phyloP scores from a whole-genome alignment of 2,329 filamentous ascomycete genomes.

The Myriosclerotinia curreyana region DNA sequence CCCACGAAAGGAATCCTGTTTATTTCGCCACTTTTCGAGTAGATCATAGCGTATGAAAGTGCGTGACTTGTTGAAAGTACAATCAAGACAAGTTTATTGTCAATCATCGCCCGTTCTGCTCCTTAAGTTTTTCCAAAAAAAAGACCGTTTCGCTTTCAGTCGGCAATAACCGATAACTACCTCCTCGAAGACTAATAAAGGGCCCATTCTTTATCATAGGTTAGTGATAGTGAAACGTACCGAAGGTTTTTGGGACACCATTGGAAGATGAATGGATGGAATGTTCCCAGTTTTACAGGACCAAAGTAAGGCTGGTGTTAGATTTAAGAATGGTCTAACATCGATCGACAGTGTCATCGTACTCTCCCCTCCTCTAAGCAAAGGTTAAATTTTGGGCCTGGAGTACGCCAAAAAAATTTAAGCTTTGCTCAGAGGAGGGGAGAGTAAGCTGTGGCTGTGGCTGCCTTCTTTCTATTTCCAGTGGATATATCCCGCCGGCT shows the following conservation, averaged over 20 bases:
- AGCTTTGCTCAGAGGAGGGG: too few species aligned
- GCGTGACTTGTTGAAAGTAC: background rate
- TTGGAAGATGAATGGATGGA: background rate
- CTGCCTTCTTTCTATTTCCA: background rate
- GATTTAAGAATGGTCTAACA: background rate
- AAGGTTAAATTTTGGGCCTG: too few species aligned
- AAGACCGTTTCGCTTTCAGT: background rate
- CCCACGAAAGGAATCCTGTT: background rate
- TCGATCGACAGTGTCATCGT: conserved; percentile 1
- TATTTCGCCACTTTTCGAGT: background rate
- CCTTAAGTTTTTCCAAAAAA: background rate
- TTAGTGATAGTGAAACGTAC: background rate
- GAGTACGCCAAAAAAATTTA: too few species aligned
- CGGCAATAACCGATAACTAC: background rate
- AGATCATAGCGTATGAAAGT: background rate
- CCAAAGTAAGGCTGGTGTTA: background rate
- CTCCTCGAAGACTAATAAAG: background rate
- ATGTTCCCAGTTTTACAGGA: background rate
- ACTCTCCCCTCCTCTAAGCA: too few species aligned
- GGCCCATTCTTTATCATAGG: background rate
- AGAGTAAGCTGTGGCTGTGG: too few species aligned
- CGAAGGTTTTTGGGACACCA: background rate
- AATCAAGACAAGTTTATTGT: too few species aligned
- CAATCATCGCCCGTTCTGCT: background rate
- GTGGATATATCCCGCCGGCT: too few species aligned